Percentiles rank a stretch among this genome's conserved stretches.
These are phyloP conservation scores for Cornus suecica DNA, from an alignment of 148 eudicot genomes.

Conservation along the genomic window DNA sequence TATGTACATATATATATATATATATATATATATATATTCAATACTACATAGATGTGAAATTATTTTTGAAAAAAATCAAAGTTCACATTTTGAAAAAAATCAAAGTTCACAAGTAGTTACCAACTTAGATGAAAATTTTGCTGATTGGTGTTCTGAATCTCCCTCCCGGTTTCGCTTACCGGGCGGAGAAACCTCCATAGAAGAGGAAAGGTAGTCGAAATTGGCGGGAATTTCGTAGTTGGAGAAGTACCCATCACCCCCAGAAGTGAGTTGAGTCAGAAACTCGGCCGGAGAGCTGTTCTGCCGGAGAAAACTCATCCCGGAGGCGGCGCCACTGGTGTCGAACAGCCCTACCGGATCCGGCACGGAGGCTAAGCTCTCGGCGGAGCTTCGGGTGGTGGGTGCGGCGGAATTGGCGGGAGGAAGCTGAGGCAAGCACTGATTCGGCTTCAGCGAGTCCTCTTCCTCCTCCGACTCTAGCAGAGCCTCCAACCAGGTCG, in stretches of 20 bases:
- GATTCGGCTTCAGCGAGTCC: conserved; percentile 38
- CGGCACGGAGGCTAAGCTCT: conserved; percentile 4
- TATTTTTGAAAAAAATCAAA: no score
- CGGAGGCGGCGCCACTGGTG: conserved; percentile 7
- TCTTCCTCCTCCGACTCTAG: conserved; percentile 51
- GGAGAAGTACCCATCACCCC: conserved; percentile 57
- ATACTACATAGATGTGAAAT: no score
- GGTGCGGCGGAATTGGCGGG: conserved; percentile 11
- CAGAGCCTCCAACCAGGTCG: conserved; percentile 85
- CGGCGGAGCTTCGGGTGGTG: conserved; percentile 13
- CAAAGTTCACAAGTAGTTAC: conserved; percentile 12
- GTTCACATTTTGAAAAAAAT: not conserved
- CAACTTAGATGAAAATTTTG: conserved; percentile 32
- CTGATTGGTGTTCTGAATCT: conserved; percentile 37
- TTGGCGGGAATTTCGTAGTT: conserved; percentile 41
- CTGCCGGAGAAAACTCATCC: conserved; percentile 51
- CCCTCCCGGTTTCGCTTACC: conserved; percentile 50
- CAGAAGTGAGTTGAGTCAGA: conserved; percentile 41
- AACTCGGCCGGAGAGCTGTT: conserved; percentile 89
- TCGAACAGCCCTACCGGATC: conserved; percentile 47
- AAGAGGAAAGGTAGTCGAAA: conserved; percentile 33
- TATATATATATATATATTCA: no score
- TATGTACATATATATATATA: no score
- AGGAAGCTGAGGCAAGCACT: conserved; percentile 12
- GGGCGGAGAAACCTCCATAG: conserved; percentile 31